Conservation (phyloP, 164 flowering plant species). For the Liriodendron chinense region DNA sequence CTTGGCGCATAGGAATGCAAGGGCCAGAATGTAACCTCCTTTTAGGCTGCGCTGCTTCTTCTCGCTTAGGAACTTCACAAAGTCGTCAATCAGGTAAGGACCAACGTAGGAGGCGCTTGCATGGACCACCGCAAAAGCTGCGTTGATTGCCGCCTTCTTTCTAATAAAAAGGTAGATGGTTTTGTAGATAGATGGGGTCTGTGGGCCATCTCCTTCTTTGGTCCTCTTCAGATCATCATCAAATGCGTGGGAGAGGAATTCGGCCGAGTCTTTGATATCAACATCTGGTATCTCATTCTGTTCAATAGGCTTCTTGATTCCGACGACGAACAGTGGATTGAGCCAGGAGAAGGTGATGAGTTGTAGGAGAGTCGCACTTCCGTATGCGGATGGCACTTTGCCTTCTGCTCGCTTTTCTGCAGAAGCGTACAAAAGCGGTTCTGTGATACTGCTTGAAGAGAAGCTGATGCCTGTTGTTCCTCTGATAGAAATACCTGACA, state of each 20-base stretch:
- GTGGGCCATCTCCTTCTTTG: conserved; percentile 39
- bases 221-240: conserved; percentile 40
- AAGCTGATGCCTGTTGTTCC: conserved; percentile 57
- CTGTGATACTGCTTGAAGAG: conserved; percentile 29
- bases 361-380: conserved; percentile 62
- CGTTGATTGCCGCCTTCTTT: conserved; percentile 85
- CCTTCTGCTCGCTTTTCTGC: conserved; percentile 21
- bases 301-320: conserved; percentile 72
- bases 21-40: conserved; percentile 69
- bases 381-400: conserved; percentile 53
- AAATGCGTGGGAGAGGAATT: conserved; percentile 42
- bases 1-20: conserved; percentile 75
- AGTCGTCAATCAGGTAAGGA: conserved; percentile 78
- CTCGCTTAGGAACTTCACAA: conserved; percentile 53
- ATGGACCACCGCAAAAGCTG: conserved; percentile 60
- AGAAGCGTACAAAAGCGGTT: conserved; percentile 57
- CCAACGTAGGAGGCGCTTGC: conserved; percentile 82
- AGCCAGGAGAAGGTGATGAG: conserved; percentile 92
- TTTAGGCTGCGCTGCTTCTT: conserved; percentile 34
- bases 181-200: conserved; percentile 64
- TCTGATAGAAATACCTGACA: conserved; percentile 42
- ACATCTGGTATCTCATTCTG: conserved; percentile 77
- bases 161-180: conserved; percentile 52
- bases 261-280: conserved; percentile 66
- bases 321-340: conserved; percentile 68